A percentile compares a stretch with the other conserved stretches of the same genome.
These are phyloP conservation scores for Fonsecaea monophora DNA, from an alignment of 2,329 filamentous ascomycete species.

Conservation along the genomic window DNA sequence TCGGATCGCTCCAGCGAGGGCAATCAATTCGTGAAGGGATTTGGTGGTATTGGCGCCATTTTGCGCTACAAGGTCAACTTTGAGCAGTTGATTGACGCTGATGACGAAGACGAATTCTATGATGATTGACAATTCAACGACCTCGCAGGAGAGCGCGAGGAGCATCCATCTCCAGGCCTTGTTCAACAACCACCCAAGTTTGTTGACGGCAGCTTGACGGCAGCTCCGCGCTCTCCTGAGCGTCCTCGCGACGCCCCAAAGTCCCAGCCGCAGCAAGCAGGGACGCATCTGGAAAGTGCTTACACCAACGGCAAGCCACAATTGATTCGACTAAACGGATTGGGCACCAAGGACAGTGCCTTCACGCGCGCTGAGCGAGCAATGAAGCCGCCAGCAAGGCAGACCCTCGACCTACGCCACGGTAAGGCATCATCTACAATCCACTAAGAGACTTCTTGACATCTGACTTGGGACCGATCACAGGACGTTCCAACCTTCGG, in stretches of 20 bases:
- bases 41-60: conserved; percentile 96
- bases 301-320: conserved; percentile 20
- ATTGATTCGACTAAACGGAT: conserved; percentile 20
- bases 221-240: conserved; percentile 44
- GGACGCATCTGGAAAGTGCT: conserved; percentile 13
- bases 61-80: conserved; percentile 99
- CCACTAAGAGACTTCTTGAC: not conserved
- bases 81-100: conserved; percentile 91
- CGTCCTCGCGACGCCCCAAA: conserved; percentile 37
- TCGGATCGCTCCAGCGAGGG: conserved; percentile 97
- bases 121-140: conserved; percentile 59
- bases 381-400: conserved; percentile 37
- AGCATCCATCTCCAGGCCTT: conserved; percentile 67
- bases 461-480: conserved; percentile 6
- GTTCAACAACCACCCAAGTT: conserved; percentile 4
- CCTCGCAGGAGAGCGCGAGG: conserved; percentile 68
- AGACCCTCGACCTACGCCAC: conserved; percentile 38
- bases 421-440: conserved; percentile 32
- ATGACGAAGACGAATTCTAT: conserved; percentile 89
- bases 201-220: conserved; percentile 18
- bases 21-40: conserved; percentile 99
- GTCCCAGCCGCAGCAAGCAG: conserved; percentile 13
- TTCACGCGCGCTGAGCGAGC: conserved; percentile 32
- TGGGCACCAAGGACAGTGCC: conserved; percentile 14
- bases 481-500: conserved; percentile 40